phyloP scores from a whole-genome alignment of 768 basidiomycete genomes.

The Pulveroboletus sp. region DNA sequence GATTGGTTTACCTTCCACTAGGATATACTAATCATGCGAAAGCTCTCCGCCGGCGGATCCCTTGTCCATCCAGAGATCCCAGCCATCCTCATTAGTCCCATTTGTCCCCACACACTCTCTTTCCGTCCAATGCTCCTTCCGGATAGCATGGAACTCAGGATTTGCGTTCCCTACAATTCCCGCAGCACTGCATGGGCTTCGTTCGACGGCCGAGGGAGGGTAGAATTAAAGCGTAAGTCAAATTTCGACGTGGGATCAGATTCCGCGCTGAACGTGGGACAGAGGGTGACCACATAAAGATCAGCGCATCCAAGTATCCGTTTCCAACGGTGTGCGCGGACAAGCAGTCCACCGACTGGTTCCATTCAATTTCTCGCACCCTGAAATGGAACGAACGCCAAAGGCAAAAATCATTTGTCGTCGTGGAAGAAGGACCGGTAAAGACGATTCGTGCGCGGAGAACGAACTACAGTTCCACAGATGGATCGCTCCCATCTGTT shows the following conservation, averaged over 20 bases:
- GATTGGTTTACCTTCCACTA: conserved; percentile 19
- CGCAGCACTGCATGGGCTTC: conserved; percentile 98
- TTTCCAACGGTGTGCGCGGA: conserved; percentile 99
- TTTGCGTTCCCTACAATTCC: conserved; percentile 99
- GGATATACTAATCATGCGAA: conserved; percentile 11
- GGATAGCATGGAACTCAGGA: conserved; percentile 96
- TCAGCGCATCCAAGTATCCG: conserved; percentile 94
- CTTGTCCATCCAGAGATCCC: conserved; percentile 98
- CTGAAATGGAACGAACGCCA: conserved; percentile 99
- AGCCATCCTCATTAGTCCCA: conserved; percentile 92
- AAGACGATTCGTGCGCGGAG: conserved; percentile 35
- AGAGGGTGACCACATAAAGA: conserved; percentile 99
- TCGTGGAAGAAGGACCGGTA: conserved; percentile 83
- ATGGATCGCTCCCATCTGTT: conserved; percentile 16
- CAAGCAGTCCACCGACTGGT: conserved; percentile 98
- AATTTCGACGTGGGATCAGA: not conserved
- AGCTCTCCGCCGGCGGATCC: conserved; percentile 95
- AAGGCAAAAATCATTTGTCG: conserved; percentile 97
- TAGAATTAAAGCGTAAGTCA: conserved; percentile 88
- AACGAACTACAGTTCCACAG: conserved; percentile 3
- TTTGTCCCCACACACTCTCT: conserved; percentile 96
- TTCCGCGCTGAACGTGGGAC: conserved; percentile 13
- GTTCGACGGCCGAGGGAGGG: conserved; percentile 94
- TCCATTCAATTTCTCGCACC: conserved; percentile 93
- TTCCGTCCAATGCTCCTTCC: conserved; percentile 99